A percentile compares a stretch with the other conserved stretches of the same genome.
These are phyloP conservation scores for Phytophthora europaea DNA, from an alignment of 352 stramenopile genomes.

Conservation along the genomic window DNA sequence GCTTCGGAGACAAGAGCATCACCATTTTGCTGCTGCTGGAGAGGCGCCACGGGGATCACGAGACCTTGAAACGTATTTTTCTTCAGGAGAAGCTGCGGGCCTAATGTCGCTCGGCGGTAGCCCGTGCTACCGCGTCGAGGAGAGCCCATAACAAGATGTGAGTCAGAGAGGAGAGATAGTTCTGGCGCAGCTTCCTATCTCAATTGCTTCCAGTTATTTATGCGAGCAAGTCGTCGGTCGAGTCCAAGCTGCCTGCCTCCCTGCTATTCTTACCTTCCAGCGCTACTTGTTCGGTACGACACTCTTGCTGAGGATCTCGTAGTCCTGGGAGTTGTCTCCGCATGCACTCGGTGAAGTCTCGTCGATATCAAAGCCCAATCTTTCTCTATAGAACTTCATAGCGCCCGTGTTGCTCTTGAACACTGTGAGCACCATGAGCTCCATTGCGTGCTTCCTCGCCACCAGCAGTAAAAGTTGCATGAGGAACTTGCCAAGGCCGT, in stretches of 20 bases:
- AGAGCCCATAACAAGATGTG: slow-evolving; percentile 24
- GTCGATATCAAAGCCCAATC: slow-evolving; percentile 91
- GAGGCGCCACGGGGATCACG: slow-evolving; percentile 50
- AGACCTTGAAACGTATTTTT: slow-evolving; percentile 82
- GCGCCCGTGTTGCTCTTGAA: slow-evolving; percentile 92
- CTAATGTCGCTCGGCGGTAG: slow-evolving; percentile 46
- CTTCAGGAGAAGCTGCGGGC: slow-evolving; percentile 65
- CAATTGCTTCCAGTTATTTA: slow-evolving; percentile 28
- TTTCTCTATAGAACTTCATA: slow-evolving; percentile 92
- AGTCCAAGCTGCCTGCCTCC: background rate
- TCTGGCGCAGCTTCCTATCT: background rate
- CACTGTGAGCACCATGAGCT: slow-evolving; percentile 95
- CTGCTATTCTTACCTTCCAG: slow-evolving; percentile 26
- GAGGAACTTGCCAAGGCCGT: slow-evolving; percentile 91
- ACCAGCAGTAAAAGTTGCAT: slow-evolving; percentile 93
- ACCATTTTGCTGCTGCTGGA: slow-evolving; percentile 27
- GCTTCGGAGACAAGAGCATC: slow-evolving; percentile 29
- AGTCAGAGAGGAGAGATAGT: background rate
- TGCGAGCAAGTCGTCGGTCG: background rate
- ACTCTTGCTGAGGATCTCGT: slow-evolving; percentile 88
- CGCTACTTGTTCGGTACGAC: slow-evolving; percentile 43
- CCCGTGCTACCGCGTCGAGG: slow-evolving; percentile 21
- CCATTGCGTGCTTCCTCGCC: slow-evolving; percentile 79
- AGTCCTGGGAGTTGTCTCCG: slow-evolving; percentile 78
- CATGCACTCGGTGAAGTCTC: slow-evolving; percentile 90